A percentile compares a stretch with the other conserved stretches of the same genome.
These are phyloP conservation scores for Pyricularia grisea DNA, from an alignment of 2,329 filamentous ascomycete genomes.

Conservation along the genomic window DNA sequence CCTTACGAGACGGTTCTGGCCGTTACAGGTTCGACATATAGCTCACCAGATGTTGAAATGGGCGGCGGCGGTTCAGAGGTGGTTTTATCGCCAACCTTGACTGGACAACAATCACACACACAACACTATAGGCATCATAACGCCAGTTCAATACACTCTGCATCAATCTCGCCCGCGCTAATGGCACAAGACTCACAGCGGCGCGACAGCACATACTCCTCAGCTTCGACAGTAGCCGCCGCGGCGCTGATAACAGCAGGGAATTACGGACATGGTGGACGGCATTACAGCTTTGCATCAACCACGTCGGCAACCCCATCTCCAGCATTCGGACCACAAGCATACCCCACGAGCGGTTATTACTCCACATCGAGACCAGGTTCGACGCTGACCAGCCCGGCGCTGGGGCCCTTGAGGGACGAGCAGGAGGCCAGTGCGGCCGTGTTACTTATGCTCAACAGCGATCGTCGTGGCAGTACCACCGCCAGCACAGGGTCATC, in stretches of 20 bases:
- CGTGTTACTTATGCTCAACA: conserved; percentile 80
- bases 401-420: conserved; percentile 44
- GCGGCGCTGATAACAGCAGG: conserved; percentile 26
- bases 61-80: conserved; percentile 36
- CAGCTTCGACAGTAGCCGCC: conserved; percentile 30
- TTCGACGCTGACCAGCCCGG: conserved; percentile 50
- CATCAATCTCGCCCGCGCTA: conserved; percentile 43
- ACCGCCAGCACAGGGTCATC: conserved; percentile 12
- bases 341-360: conserved; percentile 21
- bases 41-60: conserved; percentile 50
- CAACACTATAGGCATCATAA: background rate
- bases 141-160: conserved; percentile 22
- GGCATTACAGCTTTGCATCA: conserved; percentile 31
- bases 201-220: conserved; percentile 42
- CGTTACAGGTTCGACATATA: background rate
- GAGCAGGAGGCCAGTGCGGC: conserved; percentile 73
- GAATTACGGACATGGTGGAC: conserved; percentile 26
- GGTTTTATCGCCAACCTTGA: conserved; percentile 36
- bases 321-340: conserved; percentile 46
- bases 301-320: conserved; percentile 40
- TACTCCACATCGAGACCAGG: conserved; percentile 27
- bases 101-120: conserved; percentile 14
- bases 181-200: conserved; percentile 34
- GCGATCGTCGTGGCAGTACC: conserved; percentile 51
- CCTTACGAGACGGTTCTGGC: background rate